Percentiles rank a stretch among this genome's conserved stretches.
These are phyloP conservation scores for Cyclotella kingstonii DNA, from an alignment of 108 stramenopile species.

Conservation along the genomic window DNA sequence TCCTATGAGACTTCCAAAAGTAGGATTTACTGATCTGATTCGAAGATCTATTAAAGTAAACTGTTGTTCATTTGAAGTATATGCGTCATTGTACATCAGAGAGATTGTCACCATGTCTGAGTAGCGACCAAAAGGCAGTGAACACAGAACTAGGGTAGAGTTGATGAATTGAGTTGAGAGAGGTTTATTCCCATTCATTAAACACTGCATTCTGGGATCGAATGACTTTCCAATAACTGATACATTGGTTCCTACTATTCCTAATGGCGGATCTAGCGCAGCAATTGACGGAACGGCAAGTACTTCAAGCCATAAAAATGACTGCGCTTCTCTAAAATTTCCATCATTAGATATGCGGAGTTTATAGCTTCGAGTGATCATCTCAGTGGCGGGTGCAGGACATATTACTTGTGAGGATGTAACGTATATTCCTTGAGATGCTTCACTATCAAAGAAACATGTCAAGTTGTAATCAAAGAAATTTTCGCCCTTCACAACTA, in stretches of 20 bases:
- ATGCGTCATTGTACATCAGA: not conserved
- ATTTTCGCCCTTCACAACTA: constrained; percentile 15
- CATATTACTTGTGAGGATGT: constrained; percentile 8
- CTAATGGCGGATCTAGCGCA: constrained; percentile 4
- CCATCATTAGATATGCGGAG: constrained; percentile 19
- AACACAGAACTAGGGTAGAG: constrained; percentile 13
- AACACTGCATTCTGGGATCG: constrained; percentile 17
- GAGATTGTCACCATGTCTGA: not conserved
- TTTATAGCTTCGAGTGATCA: constrained; percentile 6
- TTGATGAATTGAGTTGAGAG: constrained; percentile 18
- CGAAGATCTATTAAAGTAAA: constrained; percentile 20
- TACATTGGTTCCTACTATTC: constrained; percentile 17
- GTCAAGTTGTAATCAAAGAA: constrained; percentile 16
- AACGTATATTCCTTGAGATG: constrained; percentile 1
- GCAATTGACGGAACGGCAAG: constrained; percentile 17
- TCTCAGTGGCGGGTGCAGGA: not conserved
- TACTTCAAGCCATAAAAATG: constrained; percentile 1
- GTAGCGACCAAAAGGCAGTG: not conserved
- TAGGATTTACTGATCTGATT: constrained; percentile 8
- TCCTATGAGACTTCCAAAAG: constrained; percentile 15
- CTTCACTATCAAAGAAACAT: constrained; percentile 5
- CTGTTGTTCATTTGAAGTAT: constrained; percentile 17
- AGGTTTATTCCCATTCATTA: not conserved
- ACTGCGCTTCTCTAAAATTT: not conserved
- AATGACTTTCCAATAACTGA: constrained; percentile 24